Conservation (phyloP, 441 rosid species). For the Brassica hybrid region DNA sequence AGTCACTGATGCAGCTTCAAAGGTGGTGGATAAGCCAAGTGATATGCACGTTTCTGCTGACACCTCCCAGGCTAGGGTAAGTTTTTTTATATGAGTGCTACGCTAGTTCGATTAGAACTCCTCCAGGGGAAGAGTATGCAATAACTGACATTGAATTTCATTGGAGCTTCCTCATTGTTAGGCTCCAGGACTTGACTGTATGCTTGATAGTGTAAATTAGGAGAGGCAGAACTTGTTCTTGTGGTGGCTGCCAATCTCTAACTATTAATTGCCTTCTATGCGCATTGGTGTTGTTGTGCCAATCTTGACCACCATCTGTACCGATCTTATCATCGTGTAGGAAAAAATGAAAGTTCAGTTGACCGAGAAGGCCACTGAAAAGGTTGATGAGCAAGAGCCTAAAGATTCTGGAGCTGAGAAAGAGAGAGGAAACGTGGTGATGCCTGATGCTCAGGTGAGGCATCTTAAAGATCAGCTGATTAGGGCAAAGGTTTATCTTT, state of each 20-base stretch:
- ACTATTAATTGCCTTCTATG: not conserved
- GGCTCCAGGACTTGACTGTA: not conserved
- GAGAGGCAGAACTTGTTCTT: not conserved
- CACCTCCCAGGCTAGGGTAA: constrained; percentile 48
- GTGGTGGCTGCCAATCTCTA: constrained; percentile 11
- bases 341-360: constrained; percentile 40
- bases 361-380: constrained; percentile 40
- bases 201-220: not conserved
- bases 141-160: not conserved
- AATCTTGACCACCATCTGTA: not conserved
- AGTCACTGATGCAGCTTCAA: constrained; percentile 48
- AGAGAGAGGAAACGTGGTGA: constrained; percentile 40
- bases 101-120: too few relatives aligned
- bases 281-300: not conserved
- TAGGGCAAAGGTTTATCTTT: constrained; percentile 78
- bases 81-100: too few relatives aligned
- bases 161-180: not conserved
- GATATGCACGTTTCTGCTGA: constrained; percentile 12
- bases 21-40: constrained; percentile 21
- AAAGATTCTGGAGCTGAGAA: constrained; percentile 42
- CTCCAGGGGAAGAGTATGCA: not conserved
- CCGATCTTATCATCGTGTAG: constrained; percentile 20
- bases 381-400: constrained; percentile 41
- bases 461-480: constrained; percentile 87
- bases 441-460: constrained; percentile 63